These are phyloP conservation scores for Phascolomyces articulosus DNA, from an alignment of 371 early-diverging fungal species.

Conservation along the genomic window DNA sequence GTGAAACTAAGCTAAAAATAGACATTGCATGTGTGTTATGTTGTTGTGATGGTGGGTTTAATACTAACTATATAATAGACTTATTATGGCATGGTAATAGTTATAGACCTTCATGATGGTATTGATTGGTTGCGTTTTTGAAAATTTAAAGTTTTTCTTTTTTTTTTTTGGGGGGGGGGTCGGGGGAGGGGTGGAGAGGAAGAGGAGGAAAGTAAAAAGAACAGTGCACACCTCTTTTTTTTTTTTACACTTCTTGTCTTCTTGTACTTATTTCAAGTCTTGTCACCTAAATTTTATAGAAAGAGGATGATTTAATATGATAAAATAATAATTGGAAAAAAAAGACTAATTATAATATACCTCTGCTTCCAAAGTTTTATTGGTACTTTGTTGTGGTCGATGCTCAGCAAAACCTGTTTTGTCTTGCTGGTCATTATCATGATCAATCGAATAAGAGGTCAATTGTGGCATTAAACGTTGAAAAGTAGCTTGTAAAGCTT, in stretches of 20 bases:
- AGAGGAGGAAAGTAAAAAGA: no score
- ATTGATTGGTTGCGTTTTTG: conserved; percentile 7
- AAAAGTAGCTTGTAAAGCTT: background rate
- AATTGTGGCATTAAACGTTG: background rate
- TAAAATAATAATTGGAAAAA: no score
- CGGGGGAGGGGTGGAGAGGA: background rate
- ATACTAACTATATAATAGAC: no score
- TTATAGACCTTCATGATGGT: no score
- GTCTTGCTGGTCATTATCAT: conserved; percentile 2
- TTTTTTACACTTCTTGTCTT: background rate
- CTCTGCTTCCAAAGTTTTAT: background rate
- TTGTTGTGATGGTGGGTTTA: no score
- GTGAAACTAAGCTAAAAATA: conserved; percentile 14
- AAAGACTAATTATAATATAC: no score
- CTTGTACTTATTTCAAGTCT: background rate
- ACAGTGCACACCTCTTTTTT: background rate
- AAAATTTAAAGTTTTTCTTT: no score
- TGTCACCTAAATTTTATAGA: background rate
- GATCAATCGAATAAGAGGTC: background rate
- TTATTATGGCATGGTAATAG: no score
- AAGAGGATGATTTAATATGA: no score
- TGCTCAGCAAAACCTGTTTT: conserved; percentile 11
- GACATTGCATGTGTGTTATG: conserved; percentile 3
- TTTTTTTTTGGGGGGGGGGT: no score
- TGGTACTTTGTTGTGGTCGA: conserved; percentile 9